phyloP scores from a whole-genome alignment of 257 asterid species.

The Solanum pennellii region DNA sequence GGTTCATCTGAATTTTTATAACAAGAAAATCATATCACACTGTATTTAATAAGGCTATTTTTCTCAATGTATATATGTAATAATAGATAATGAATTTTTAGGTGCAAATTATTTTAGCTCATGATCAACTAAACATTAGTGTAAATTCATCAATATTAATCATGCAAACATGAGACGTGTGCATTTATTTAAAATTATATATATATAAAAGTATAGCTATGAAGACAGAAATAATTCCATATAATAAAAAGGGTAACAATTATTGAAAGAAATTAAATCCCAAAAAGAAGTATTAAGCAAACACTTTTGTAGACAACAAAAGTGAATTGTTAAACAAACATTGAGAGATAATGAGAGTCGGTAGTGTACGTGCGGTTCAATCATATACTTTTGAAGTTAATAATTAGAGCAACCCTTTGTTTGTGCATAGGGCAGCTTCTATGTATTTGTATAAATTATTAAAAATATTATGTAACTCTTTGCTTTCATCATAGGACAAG shows the following conservation, averaged over 20 bases:
- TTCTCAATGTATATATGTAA: neutral
- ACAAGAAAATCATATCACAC: neutral
- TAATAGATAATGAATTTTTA: neutral
- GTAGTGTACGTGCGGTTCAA: slow-evolving; percentile 13
- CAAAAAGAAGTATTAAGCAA: slow-evolving; percentile 13
- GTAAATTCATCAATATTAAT: slow-evolving; percentile 29
- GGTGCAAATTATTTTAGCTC: neutral
- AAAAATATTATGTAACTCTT: neutral
- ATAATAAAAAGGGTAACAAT: slow-evolving; percentile 34
- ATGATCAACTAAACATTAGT: neutral
- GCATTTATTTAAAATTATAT: slow-evolving; percentile 3
- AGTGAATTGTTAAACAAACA: slow-evolving; percentile 3
- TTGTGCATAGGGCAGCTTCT: slow-evolving; percentile 23
- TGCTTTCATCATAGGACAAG: neutral
- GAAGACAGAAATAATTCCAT: slow-evolving; percentile 42
- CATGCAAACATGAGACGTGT: slow-evolving; percentile 46
- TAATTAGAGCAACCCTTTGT: slow-evolving; percentile 22
- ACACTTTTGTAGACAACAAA: slow-evolving; percentile 10
- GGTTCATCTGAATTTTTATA: neutral
- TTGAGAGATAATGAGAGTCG: slow-evolving; percentile 22
- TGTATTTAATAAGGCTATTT: neutral
- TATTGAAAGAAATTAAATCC: slow-evolving; percentile 8
- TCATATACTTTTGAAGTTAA: slow-evolving; percentile 13
- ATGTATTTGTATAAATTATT: neutral
- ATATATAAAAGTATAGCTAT: neutral